Evolutionary conservation across 176 grass and related monocot species (phyloP).

Genomic region (Pontederia crassipes): DNA sequence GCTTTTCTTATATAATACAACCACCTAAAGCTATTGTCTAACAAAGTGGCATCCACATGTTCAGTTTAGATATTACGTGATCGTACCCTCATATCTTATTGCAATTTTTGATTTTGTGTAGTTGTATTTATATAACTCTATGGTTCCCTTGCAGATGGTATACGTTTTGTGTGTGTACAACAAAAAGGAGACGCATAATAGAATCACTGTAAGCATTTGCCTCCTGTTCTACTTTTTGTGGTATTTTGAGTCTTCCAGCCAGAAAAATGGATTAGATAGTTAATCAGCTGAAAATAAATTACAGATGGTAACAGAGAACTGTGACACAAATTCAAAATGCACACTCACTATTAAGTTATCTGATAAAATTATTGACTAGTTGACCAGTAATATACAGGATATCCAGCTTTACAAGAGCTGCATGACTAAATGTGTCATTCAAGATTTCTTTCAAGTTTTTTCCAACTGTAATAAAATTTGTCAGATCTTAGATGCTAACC

Average conservation of each 20-base stretch:
- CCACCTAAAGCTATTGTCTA: neutral
- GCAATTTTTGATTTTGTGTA: neutral
- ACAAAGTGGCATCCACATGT: neutral
- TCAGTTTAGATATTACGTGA: neutral
- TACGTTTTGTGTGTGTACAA: constrained; percentile 92
- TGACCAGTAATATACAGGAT: too few relatives aligned
- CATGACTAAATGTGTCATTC: too few relatives aligned
- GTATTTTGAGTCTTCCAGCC: neutral
- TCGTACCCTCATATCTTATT: neutral
- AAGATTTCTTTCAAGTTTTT: too few relatives aligned
- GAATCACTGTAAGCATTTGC: constrained; percentile 56
- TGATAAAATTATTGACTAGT: too few relatives aligned
- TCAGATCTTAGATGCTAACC: neutral
- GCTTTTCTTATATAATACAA: neutral
- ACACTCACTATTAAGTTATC: too few relatives aligned
- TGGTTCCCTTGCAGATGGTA: constrained; percentile 53
- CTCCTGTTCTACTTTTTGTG: neutral
- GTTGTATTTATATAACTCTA: constrained; percentile 6
- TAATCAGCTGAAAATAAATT: too few relatives aligned
- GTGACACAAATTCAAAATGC: too few relatives aligned
- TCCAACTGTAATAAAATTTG: neutral
- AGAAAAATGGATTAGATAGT: neutral
- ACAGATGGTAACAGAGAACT: too few relatives aligned
- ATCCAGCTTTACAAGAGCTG: too few relatives aligned
- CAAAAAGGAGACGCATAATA: constrained; percentile 81